Base-by-base conservation (phyloP, 1,139 yeast species). In the Candida labiduridarum region DNA sequence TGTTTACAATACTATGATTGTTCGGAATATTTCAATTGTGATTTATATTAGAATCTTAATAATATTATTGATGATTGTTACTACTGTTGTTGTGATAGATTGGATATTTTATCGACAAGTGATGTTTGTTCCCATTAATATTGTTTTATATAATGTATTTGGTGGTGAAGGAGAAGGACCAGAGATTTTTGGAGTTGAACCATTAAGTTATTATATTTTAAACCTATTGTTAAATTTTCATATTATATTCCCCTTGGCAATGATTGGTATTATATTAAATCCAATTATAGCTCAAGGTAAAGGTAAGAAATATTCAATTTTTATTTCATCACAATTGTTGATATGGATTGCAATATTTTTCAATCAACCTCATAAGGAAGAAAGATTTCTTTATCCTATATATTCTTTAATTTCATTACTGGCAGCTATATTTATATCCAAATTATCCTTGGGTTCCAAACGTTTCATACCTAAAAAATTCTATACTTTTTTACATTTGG, bases 351-450 rank as follows among this genome's bases (percentile, higher is more conserved):
- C 66, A 0, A 76, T 91, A 2, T 89, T 92, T 63, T 75, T 78
- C 50, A 56, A 69, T 7, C 97, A 91, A 60, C 95, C 97, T 1
- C 98, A 92, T 65, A 94, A 94, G 64, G 98, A 92, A 65, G 98
- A 92, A 65, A 75, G 98, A 53, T 94, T 92, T 64, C 68, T 92
- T 59, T 94, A 90, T 59, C 97, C 96, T 9, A 76, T 89, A 0
- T 92, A 92, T 64, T 86, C 92, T 4, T 73, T 87, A 44, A 74
- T 92, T 30, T 68, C 82, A 7, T 61, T 87, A 25, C 78, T 84
- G 51, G 92, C 90, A 3, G 82, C 95, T 0, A 62, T 88, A 2
- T 68, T 83, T 0, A 59, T 75, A 9, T 56, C 68, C n/a, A 65
- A 66, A 46, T 9, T 65, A n/a, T 57, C 71, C 25, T 42, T 35